Base-by-base conservation (phyloP, 495 filamentous ascomycete genomes). In the Penicillium turbatum region DNA sequence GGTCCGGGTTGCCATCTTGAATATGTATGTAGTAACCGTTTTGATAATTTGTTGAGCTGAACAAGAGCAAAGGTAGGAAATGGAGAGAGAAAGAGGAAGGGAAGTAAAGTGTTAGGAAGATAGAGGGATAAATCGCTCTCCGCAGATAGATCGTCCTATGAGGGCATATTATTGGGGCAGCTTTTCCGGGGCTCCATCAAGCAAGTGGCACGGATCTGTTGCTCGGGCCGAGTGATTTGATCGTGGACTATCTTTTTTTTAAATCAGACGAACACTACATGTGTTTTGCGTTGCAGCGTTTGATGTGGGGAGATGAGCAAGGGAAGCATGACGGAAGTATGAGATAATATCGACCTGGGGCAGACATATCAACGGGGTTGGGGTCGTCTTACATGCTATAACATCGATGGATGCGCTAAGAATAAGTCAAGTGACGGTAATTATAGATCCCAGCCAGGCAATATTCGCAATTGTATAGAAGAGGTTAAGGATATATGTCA, bases 1-100 rank as follows among this genome's bases (percentile, higher is more conserved):
- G 11, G 60, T 65, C 43, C 56, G 56, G 32, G 40, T 10, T 37
- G 54, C 50, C 60, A 64, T 62, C 10, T 35, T 63, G 53, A 41
- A 48, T 39, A 27, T 40, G 41, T n/a, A n/a, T n/a, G n/a, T n/a
- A n/a, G n/a, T n/a, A n/a, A n/a, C n/a, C n/a, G n/a, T n/a, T n/a
- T n/a, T n/a, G n/a, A n/a, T n/a, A n/a, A n/a, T n/a, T n/a, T n/a
- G n/a, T n/a, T n/a, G n/a, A n/a, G n/a, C n/a, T n/a, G n/a, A n/a
- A n/a, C 6, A 41, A 15, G 9, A 19, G 43, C 5, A 34, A 35
- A 21, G 36, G 3, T 10, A 32, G 12, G 31, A 5, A 13, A 7
- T 15, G 27, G 29, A 32, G 21, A 37, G 17, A 17, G 10, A 35
- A 30, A 36, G 21, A 34, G 11, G 16, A 16, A n/a, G 2, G 44